Base-by-base conservation (phyloP, 306 rosid species). In the Fragaria vesca region DNA sequence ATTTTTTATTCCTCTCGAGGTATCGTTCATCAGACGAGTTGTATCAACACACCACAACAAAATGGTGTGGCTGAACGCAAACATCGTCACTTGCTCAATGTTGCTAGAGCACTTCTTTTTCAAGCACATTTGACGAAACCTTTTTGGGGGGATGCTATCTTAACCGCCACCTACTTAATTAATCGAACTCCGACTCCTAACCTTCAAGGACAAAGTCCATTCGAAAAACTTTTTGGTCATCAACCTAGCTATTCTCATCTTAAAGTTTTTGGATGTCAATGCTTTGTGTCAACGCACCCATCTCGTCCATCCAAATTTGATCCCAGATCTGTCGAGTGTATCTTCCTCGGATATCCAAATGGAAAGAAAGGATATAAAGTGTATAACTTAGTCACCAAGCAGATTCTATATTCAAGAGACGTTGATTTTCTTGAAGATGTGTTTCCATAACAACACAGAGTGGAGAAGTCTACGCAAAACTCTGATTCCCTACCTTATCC, bases 181-280 rank as follows among this genome's bases (percentile, higher is more conserved):
- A 77, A 67, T 67, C 2, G 57, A 4, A 68, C 75, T 6, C 75
- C 52, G 1, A 68, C 68, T 4, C 75, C 67, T 2, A 9, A 51
- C 8, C 32, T 67, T 2, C 13, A 38, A 12, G 57, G 66, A 20
- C 12, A 42, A 16, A 68, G 61, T 0, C 75, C 75, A 13, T 55
- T 18, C 6, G 69, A 69, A 26, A n/a, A 16, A 16, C 13, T 78
- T 1, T 55, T 51, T 58, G 5, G 26, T 4, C 16, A n/a, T 8
- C 16, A 24, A 50, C 81, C 76, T 24, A 24, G 24, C 24, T 24
- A 24, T 24, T 24, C 24, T 24, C 24, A 24, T 24, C 24, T 24
- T 24, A 8, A 13, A 3, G 73, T 76, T 38, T 76, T 76, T 76
- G 52, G 80, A 3, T 76, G 73, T 51, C 51, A 47, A 12, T 76